Base-by-base conservation (phyloP, 148 eudicot genomes). In the Spergularia marina region DNA sequence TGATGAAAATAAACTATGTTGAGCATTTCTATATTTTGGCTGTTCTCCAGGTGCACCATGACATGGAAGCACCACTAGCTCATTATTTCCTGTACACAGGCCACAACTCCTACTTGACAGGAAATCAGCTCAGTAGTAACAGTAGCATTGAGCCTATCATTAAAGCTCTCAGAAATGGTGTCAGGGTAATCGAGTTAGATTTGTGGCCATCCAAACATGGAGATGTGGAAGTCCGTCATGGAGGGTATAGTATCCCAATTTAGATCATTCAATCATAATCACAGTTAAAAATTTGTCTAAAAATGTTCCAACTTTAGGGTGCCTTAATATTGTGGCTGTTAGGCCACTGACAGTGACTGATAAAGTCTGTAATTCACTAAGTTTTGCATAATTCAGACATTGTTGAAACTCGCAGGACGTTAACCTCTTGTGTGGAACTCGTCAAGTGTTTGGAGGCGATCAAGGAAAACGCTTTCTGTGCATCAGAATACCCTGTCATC, bases 401-500 rank as follows among this genome's bases (percentile, higher is more conserved):
- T 67, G 30, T 76, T 25, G 17, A 67, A 39, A 65, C 51, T 63
- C 66, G 61, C 85, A 94, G 98, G 87, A 90, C 97, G 10, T 75
- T 89, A 80, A 94, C 98, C 21, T 77, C 94, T 69, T 77, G 91
- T 0, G 93, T 94, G 53, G 77, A 86, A 36, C 91, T 94, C 63
- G 49, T 77, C 73, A 82, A 78, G 76, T 94, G 98, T 76, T 82
- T 94, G 83, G 58, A 59, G 54, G 90, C 97, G 18, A 94, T 94
- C 72, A 88, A 78, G 74, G 93, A 91, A 0, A 68, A 94, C 65
- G 98, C 98, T 23, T 93, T 94, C 71, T 9, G n/a, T 30, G 74
- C 81, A 44, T 94, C 97, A 2, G 84, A 86, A 0, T 91, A 89
- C 72, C 98, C 98, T 56, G 93, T 94, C 25, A 79, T 94, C n/a